A percentile compares a stretch with the other conserved stretches of the same genome.
Evolutionary conservation across 805 yeast genomes (phyloP).

Genomic region (Lachancea kluyveri): DNA sequence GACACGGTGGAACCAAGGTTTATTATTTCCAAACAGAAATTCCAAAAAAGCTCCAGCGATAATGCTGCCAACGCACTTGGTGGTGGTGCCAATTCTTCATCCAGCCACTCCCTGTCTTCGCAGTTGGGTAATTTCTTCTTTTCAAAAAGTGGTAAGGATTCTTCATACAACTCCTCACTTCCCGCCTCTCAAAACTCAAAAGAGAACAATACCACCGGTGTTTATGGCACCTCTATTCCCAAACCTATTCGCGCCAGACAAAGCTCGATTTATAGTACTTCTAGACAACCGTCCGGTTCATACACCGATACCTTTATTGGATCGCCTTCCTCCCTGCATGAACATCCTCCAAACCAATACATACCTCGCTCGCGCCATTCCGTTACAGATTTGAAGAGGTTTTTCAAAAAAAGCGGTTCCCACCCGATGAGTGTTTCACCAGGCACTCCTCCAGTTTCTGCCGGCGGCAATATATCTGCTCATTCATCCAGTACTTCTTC

Average conservation of each 20-base stretch:
- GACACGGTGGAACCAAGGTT: constrained; percentile 77
- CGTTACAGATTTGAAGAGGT: constrained; percentile 70
- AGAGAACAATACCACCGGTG: constrained; percentile 18
- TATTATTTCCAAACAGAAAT: constrained; percentile 70
- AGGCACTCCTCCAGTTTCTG: constrained; percentile 12
- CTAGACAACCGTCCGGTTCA: constrained; percentile 29
- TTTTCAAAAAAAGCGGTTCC: constrained; percentile 46
- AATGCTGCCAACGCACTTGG: constrained; percentile 16
- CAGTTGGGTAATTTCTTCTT: constrained; percentile 31
- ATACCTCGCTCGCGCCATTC: constrained; percentile 53
- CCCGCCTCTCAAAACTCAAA: constrained; percentile 2
- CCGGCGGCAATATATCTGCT: constrained; percentile 10
- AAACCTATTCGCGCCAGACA: constrained; percentile 31
- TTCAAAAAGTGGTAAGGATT: constrained; percentile 22
- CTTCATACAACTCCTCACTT: constrained; percentile 9
- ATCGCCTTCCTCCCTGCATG: constrained; percentile 31
- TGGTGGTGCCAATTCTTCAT: constrained; percentile 22
- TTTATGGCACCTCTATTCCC: constrained; percentile 23
- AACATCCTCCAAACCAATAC: constrained; percentile 33
- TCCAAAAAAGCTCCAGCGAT: constrained; percentile 26
- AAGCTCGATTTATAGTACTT: constrained; percentile 30
- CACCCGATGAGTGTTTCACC: constrained; percentile 20
- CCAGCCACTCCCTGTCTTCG: constrained; percentile 31
- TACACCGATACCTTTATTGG: constrained; percentile 21
- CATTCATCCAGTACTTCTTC: constrained; percentile 16